Base-by-base conservation (phyloP, 2,329 filamentous ascomycete genomes). In the Curvularia sp. region DNA sequence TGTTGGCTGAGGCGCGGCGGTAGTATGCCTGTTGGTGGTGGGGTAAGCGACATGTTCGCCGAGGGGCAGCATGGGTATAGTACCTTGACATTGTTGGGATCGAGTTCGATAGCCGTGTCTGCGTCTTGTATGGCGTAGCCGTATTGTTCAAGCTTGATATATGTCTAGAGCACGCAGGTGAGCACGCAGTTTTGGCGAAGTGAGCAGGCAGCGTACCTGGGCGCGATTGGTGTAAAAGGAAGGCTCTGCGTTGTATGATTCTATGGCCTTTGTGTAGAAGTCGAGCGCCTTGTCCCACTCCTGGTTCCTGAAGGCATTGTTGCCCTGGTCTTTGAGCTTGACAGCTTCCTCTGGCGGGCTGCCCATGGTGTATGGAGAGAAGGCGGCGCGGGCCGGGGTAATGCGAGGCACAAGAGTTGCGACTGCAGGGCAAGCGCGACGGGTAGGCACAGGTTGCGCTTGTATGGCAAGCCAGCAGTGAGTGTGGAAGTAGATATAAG, bases 141-240 rank as follows among this genome's bases (percentile, higher is more conserved):
- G 75, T 93, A 98, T 19, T 94, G 88, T 79, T 99, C 95, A 38
- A 94, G 89, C 81, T 97, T 98, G 78, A 99, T 94, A 77, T 99
- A 86, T 64, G 92, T 92, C 92, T 97, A 49, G n/a, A 50, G 51
- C 28, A n/a, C n/a, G 10, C 18, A 21, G 42, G 59, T 75, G 27
- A 75, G 68, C 50, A 55, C 8, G 38, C 50, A 62, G 66, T 67
- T 27, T 57, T 53, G 49, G 48, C 18, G 21, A 12, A 43, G 51
- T 32, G 42, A 48, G 50, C 61, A 56, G 80, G 49, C 60, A 54
- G 80, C 84, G 63, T 78, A 97, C 94, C 86, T 97, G 94, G 19
- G 95, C 95, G 76, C 95, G 86, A 80, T 99, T 99, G 70, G 92
- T 93, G 80, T 88, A 98, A 81, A 93, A 98, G 0, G 93, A 90